A percentile compares a stretch with the other conserved stretches of the same genome.
Evolutionary conservation across 2,329 filamentous ascomycete species (phyloP).

Genomic region (Raffaelea ambrosiae): DNA sequence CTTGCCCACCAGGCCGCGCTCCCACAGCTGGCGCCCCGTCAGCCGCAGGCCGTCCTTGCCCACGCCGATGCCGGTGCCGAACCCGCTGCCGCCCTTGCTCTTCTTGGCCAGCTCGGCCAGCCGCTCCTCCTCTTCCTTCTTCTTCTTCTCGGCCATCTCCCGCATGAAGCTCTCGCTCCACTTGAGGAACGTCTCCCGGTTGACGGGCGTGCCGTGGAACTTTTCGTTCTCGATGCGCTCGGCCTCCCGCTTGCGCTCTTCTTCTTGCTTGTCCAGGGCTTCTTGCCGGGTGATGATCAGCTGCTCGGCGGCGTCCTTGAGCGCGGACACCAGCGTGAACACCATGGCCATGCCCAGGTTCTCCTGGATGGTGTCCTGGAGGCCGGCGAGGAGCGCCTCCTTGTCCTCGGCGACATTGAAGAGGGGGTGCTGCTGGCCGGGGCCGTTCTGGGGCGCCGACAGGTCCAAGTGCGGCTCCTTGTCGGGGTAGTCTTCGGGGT

Average conservation of each 20-base stretch:
- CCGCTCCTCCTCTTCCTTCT: slow-evolving; percentile 64
- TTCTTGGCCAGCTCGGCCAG: slow-evolving; percentile 71
- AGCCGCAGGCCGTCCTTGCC: slow-evolving; percentile 68
- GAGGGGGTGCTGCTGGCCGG: slow-evolving; percentile 55
- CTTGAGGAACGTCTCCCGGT: slow-evolving; percentile 70
- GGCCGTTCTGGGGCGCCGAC: slow-evolving; percentile 58
- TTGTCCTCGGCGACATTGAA: slow-evolving; percentile 80
- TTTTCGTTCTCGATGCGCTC: slow-evolving; percentile 95
- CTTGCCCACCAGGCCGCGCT: slow-evolving; percentile 62
- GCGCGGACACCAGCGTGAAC: slow-evolving; percentile 76
- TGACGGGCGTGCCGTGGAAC: slow-evolving; percentile 87
- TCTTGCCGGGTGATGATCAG: slow-evolving; percentile 68
- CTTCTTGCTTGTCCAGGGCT: slow-evolving; percentile 48
- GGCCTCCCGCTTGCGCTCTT: slow-evolving; percentile 46
- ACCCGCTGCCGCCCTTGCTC: slow-evolving; percentile 1
- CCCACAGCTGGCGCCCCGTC: slow-evolving; percentile 71
- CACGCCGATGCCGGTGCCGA: slow-evolving; percentile 32
- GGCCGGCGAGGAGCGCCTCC: slow-evolving; percentile 57
- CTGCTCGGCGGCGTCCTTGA: slow-evolving; percentile 88
- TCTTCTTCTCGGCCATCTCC: slow-evolving; percentile 71
- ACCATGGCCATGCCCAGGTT: slow-evolving; percentile 97
- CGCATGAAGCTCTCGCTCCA: slow-evolving; percentile 72
- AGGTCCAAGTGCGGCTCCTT: slow-evolving; percentile 77
- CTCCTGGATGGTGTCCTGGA: slow-evolving; percentile 74
- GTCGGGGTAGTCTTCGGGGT: slow-evolving; percentile 87